phyloP scores from a whole-genome alignment of 2,329 filamentous ascomycete species.

The Colletotrichum musae region DNA sequence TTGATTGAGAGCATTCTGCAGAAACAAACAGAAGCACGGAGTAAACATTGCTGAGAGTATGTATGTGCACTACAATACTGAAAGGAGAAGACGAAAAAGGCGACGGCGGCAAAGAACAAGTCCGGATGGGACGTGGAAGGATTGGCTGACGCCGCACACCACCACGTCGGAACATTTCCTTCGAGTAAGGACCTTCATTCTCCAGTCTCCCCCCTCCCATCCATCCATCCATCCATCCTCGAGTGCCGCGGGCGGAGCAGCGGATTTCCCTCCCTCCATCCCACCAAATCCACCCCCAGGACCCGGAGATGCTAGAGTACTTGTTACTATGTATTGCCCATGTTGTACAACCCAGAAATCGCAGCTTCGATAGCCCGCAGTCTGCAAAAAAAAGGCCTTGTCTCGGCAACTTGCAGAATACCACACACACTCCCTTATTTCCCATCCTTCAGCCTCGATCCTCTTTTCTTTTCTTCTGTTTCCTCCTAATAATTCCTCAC shows the following conservation, averaged over 20 bases:
- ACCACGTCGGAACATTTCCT: neutral
- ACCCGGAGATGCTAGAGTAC: no score
- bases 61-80: neutral
- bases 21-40: no score
- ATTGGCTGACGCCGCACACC: neutral
- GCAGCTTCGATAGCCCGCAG: neutral
- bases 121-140: neutral
- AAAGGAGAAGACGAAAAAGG: neutral
- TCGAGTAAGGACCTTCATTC: neutral
- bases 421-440: no score
- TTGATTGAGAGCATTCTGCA: neutral
- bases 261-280: neutral
- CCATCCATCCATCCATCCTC: neutral
- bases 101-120: neutral
- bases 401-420: neutral
- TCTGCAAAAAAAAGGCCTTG: neutral
- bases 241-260: slow-evolving; percentile 13
- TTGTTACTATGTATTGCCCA: no score
- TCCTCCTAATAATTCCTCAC: neutral
- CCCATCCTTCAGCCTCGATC: neutral
- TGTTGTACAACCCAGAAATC: neutral
- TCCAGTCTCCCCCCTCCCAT: neutral
- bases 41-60: neutral
- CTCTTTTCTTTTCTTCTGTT: neutral
- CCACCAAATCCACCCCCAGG: neutral